Evolutionary conservation across 306 rosid species (phyloP).

Genomic region (Adenanthera pavonina): DNA sequence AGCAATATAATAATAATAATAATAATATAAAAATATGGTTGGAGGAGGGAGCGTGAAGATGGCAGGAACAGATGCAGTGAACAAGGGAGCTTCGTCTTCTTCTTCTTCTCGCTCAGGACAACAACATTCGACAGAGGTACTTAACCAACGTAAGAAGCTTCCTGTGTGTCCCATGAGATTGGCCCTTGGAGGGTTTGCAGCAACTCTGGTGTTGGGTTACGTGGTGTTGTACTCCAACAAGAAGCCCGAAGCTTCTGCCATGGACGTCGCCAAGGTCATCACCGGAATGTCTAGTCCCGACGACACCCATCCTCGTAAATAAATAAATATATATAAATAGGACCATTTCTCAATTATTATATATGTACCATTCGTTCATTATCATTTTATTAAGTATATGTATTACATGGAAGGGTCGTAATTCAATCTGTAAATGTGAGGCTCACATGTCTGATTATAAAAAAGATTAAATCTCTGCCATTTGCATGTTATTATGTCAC

Average conservation of each 20-base stretch:
- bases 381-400: no score
- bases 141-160: conserved; percentile 56
- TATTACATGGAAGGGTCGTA: neutral
- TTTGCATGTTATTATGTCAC: no score
- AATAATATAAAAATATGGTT: conserved; percentile 29
- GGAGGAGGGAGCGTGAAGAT: conserved; percentile 38
- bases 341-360: neutral
- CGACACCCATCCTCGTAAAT: conserved; percentile 46
- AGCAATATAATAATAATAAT: neutral
- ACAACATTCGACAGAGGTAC: conserved; percentile 52
- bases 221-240: conserved; percentile 61
- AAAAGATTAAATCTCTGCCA: no score
- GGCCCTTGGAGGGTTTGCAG: conserved; percentile 66
- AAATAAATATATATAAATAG: no score
- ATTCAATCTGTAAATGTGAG: no score
- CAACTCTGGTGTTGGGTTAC: conserved; percentile 52
- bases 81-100: conserved; percentile 7
- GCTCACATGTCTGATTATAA: no score
- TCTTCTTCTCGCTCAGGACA: neutral
- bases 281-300: conserved; percentile 46
- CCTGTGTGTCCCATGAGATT: conserved; percentile 55
- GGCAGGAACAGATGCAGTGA: conserved; percentile 38
- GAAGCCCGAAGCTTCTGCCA: conserved; percentile 74
- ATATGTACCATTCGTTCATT: no score
- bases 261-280: conserved; percentile 69